Evolutionary conservation across 768 basidiomycete species (phyloP).

Genomic region (Amanita fuliginea): DNA sequence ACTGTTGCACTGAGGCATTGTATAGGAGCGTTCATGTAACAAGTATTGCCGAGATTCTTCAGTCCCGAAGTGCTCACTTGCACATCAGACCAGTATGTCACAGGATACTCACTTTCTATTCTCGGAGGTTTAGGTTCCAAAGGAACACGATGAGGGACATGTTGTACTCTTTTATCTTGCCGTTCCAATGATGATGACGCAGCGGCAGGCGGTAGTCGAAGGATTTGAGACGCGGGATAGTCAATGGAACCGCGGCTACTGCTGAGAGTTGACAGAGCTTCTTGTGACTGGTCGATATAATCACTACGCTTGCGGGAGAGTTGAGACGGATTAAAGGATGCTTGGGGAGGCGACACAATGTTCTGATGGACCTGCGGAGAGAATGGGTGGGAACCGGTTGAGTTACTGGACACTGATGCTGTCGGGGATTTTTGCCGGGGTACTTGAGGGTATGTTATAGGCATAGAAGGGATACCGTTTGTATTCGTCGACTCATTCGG

Average conservation of each 20-base stretch:
- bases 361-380: slow-evolving; percentile 25
- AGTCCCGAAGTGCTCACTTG: slow-evolving; percentile 75
- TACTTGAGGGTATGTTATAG: slow-evolving; percentile 33
- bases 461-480: slow-evolving; percentile 17
- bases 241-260: slow-evolving; percentile 49
- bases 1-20: slow-evolving; percentile 94
- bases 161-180: slow-evolving; percentile 54
- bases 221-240: slow-evolving; percentile 64
- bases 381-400: slow-evolving; percentile 16
- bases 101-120: slow-evolving; percentile 68
- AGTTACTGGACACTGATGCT: slow-evolving; percentile 12
- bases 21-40: slow-evolving; percentile 98
- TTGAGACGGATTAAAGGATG: slow-evolving; percentile 68
- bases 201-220: slow-evolving; percentile 73
- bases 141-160: slow-evolving; percentile 18
- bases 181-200: slow-evolving; percentile 62
- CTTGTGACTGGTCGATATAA: slow-evolving; percentile 69
- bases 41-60: slow-evolving; percentile 95
- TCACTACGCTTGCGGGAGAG: slow-evolving; percentile 69
- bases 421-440: slow-evolving; percentile 19
- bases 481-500: neutral
- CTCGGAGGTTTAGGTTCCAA: slow-evolving; percentile 50
- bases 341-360: slow-evolving; percentile 68
- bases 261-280: slow-evolving; percentile 39
- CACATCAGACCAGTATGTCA: slow-evolving; percentile 75